A percentile compares a stretch with the other conserved stretches of the same genome.
Conservation (phyloP, 352 stramenopile species). For the Pythium periplocum region DNA sequence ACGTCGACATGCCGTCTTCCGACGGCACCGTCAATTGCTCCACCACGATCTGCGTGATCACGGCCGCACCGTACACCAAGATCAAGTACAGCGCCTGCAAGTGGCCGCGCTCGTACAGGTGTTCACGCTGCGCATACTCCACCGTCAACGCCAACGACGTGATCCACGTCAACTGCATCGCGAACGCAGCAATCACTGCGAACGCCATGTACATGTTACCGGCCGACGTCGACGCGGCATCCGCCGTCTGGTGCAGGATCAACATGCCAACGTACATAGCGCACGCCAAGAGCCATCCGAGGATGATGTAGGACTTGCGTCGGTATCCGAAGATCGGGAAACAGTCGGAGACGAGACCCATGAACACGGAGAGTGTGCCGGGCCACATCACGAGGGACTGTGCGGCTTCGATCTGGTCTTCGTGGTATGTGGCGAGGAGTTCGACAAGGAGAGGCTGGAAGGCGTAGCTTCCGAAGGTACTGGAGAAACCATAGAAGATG, state of each 20-base stretch:
- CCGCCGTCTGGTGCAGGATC: too few relatives aligned
- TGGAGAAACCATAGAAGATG: slow-evolving; percentile 20
- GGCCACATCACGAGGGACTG: slow-evolving; percentile 55
- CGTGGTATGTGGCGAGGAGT: slow-evolving; percentile 29
- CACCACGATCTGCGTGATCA: slow-evolving; percentile 21
- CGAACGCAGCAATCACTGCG: slow-evolving; percentile 22
- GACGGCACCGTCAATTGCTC: slow-evolving; percentile 23
- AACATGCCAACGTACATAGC: slow-evolving; percentile 10
- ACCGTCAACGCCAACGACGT: slow-evolving; percentile 36
- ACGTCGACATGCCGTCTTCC: slow-evolving; percentile 12
- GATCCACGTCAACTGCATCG: slow-evolving; percentile 36
- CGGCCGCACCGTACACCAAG: slow-evolving; percentile 30
- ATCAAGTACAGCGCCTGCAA: slow-evolving; percentile 38
- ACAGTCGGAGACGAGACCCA: slow-evolving; percentile 83
- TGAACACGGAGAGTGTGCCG: slow-evolving; percentile 69
- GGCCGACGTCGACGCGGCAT: slow-evolving; percentile 7
- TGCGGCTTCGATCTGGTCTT: slow-evolving; percentile 23
- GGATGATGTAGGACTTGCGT: slow-evolving; percentile 83
- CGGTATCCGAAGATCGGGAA: slow-evolving; percentile 73
- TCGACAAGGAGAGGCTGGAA: slow-evolving; percentile 40
- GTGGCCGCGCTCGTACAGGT: slow-evolving; percentile 34
- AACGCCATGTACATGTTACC: slow-evolving; percentile 11
- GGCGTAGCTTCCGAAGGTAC: slow-evolving; percentile 26
- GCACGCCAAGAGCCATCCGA: slow-evolving; percentile 50
- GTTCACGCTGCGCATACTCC: slow-evolving; percentile 48